Conservation (phyloP, 2,329 filamentous ascomycete species). For the Colletotrichum filicis region DNA sequence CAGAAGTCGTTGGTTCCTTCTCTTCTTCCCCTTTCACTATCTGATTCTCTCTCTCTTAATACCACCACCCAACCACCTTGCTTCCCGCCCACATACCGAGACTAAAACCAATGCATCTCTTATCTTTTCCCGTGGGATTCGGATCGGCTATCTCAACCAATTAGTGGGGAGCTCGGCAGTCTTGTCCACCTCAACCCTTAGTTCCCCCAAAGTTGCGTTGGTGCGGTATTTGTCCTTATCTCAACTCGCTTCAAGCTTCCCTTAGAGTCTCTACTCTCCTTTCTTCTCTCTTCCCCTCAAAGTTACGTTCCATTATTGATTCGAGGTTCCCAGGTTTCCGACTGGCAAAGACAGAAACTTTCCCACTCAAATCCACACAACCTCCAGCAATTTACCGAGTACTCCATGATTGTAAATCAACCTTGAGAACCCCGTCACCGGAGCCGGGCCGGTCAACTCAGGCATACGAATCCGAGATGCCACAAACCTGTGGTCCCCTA, state of each 20-base stretch:
- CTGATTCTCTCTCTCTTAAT: background rate
- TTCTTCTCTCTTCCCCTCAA: background rate
- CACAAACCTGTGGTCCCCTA: background rate
- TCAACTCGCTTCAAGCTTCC: slow-evolving; percentile 10
- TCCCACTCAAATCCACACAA: background rate
- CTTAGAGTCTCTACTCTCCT: background rate
- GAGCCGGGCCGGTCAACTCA: slow-evolving; percentile 4
- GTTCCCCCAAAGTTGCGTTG: background rate
- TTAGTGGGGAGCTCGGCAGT: slow-evolving; percentile 18
- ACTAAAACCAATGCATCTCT: slow-evolving; percentile 16
- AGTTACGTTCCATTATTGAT: slow-evolving; percentile 13
- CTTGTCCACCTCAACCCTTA: background rate
- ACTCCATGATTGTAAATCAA: background rate
- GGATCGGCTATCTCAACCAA: slow-evolving; percentile 25
- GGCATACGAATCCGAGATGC: background rate
- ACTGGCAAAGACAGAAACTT: background rate
- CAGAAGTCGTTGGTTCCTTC: background rate
- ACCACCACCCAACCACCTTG: background rate
- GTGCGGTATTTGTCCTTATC: slow-evolving; percentile 34
- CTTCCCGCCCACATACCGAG: slow-evolving; percentile 24
- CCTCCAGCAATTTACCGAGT: background rate
- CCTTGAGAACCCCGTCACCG: slow-evolving; percentile 22
- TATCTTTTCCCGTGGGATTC: slow-evolving; percentile 17
- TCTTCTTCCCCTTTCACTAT: background rate
- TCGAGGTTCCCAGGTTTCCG: background rate